Evolutionary conservation across 768 basidiomycete genomes (phyloP).

Genomic region (Lactarius hatsudake): DNA sequence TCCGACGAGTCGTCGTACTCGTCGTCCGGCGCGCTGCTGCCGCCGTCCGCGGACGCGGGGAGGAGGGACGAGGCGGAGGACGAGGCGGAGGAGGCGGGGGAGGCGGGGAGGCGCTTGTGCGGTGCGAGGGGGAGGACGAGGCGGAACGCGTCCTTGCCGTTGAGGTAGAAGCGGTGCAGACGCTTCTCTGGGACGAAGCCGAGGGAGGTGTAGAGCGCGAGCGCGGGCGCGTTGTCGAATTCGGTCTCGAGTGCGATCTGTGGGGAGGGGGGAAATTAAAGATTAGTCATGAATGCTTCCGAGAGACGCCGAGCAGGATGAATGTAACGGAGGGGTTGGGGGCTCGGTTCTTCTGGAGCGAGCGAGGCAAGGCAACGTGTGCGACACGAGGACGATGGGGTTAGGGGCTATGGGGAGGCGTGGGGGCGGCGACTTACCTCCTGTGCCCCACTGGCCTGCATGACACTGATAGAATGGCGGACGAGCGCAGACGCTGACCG

Average conservation of each 20-base stretch:
- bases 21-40: not conserved
- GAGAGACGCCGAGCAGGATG: constrained; percentile 7
- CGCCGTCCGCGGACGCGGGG: constrained; percentile 1
- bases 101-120: not conserved
- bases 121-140: constrained; percentile 62
- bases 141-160: constrained; percentile 93
- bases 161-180: constrained; percentile 92
- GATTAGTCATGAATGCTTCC: not conserved
- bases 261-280: too few species aligned
- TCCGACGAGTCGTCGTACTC: not conserved
- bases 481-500: constrained; percentile 80
- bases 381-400: constrained; percentile 10
- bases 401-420: constrained; percentile 27
- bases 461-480: constrained; percentile 74
- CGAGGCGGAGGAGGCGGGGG: not conserved
- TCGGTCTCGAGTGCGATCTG: constrained; percentile 93
- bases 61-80: not conserved
- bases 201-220: constrained; percentile 85
- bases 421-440: constrained; percentile 54
- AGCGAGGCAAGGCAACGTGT: not conserved
- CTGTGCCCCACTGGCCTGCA: constrained; percentile 79
- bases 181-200: constrained; percentile 97
- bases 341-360: constrained; percentile 10
- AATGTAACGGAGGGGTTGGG: not conserved
- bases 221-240: constrained; percentile 84